These are phyloP conservation scores for Arabis alpina DNA, from an alignment of 345 rosid genomes.

Conservation along the genomic window DNA sequence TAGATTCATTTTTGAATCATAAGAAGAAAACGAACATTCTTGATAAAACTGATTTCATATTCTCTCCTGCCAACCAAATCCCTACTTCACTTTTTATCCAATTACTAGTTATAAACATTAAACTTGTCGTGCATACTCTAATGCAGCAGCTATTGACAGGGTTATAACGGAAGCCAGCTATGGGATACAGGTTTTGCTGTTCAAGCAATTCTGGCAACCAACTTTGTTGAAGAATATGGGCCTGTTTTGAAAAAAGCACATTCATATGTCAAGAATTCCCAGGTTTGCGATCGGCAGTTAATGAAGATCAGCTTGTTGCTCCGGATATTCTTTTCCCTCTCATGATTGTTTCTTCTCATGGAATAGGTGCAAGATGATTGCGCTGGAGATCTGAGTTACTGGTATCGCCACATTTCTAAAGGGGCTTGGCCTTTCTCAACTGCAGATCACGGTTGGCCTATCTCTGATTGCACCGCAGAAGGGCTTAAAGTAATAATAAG, in stretches of 20 bases:
- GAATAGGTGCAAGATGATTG: conserved; percentile 80
- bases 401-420: conserved; percentile 98
- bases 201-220: conserved; percentile 84
- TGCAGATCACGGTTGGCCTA: conserved; percentile 98
- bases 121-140: conserved; percentile 36
- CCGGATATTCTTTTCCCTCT: conserved; percentile 1
- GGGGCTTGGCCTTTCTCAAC: conserved; percentile 99
- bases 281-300: conserved; percentile 51
- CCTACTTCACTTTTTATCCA: background rate
- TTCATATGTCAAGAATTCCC: conserved; percentile 64
- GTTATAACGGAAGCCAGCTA: conserved; percentile 95
- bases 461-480: conserved; percentile 95
- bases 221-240: conserved; percentile 73
- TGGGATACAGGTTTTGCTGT: conserved; percentile 92
- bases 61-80: conserved; percentile 14
- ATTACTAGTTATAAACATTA: conserved; percentile 18
- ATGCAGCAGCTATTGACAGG: conserved; percentile 59
- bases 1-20: conserved; percentile 10
- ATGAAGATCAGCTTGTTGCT: conserved; percentile 25
- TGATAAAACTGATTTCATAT: conserved; percentile 22
- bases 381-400: conserved; percentile 74
- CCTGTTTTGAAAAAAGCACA: conserved; percentile 72
- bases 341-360: conserved; percentile 25
- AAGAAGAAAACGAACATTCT: conserved; percentile 21
- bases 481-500: conserved; percentile 86